Evolutionary conservation across 2,329 filamentous ascomycete species (phyloP), one percentile per base, ranked within the genome.

Genomic region (Diaporthe aspalathi): DNA sequence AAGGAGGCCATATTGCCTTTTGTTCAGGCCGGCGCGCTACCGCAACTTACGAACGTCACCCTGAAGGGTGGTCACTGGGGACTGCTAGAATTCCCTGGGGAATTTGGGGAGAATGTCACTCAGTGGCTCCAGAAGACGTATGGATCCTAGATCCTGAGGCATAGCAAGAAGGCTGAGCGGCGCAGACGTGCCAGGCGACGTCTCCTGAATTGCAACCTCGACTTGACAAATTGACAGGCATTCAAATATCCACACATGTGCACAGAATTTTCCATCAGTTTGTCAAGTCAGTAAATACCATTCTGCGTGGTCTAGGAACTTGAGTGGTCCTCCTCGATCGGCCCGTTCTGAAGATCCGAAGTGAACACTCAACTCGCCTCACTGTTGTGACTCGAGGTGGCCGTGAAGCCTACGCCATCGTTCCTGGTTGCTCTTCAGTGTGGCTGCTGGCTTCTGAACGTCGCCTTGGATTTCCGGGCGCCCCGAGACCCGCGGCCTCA

Each of bases 11-110:
- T 79, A 53, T 63, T 72, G 27, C 60, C 63, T 0, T 70, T 56
- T 38, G 74, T 77, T 20, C 66, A 74, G 27, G 72, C 68, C 2
- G 78, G 78, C 0, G 60, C 77, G 2, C 66, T 80, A 27, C 77
- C 78, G 2, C 66, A 76, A 12, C 56, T 78, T 35, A 77, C 79
- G 32, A 74, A 52, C 24, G 66, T 75, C 35, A 73, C 62, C 8
- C 72, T 78, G 17, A 73, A 78, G 1, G 76, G 76, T 12, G 78
- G 74, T 0, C 80, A 81, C 38, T 80, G 78, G 79, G 75, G 74
- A 3, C 63, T 78, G 2, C 67, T 79, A n/a, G 79, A 80, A 72
- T 74, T 74, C 45, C 79, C 79, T 2, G 70, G 52, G 9, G 75
- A 76, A 45, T 74, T 79, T 57, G 78, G 76, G 1, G n/a, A 50